These are phyloP conservation scores for Juglanconis oblonga DNA, from an alignment of 2,329 filamentous ascomycete species.

Conservation along the genomic window DNA sequence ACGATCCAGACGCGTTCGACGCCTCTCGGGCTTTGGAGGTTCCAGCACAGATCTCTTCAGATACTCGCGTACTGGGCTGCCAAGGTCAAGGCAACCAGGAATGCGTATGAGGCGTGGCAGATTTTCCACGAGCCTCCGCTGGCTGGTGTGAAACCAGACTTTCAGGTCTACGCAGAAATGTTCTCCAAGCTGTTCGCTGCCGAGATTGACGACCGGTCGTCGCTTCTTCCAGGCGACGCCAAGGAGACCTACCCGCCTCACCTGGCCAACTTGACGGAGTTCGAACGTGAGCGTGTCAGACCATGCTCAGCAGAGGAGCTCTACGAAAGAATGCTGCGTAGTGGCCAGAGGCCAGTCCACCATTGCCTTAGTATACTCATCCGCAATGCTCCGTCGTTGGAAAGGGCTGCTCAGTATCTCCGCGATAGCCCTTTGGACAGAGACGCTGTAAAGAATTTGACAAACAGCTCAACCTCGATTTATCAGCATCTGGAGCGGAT, in stretches of 20 bases:
- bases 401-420: constrained; percentile 49
- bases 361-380: constrained; percentile 56
- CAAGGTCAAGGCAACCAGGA: constrained; percentile 56
- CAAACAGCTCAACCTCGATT: constrained; percentile 21
- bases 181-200: constrained; percentile 52
- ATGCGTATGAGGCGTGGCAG: constrained; percentile 60
- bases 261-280: constrained; percentile 58
- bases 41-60: constrained; percentile 28
- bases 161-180: constrained; percentile 56
- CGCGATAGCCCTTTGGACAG: constrained; percentile 36
- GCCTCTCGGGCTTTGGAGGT: constrained; percentile 30
- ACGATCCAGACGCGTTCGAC: constrained; percentile 53
- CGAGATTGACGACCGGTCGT: constrained; percentile 21
- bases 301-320: constrained; percentile 59
- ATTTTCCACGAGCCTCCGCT: constrained; percentile 39
- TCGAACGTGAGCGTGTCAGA: constrained; percentile 59
- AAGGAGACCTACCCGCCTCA: constrained; percentile 53
- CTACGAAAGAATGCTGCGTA: constrained; percentile 54
- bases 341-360: constrained; percentile 45
- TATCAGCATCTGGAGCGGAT: constrained; percentile 26
- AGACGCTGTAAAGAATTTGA: constrained; percentile 11
- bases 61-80: constrained; percentile 49
- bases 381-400: constrained; percentile 44
- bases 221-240: constrained; percentile 56
- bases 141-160: constrained; percentile 32